A percentile compares a stretch with the other conserved stretches of the same genome.
Conservation (phyloP, 768 basidiomycete species). For the Strobilomyces dryophilus region DNA sequence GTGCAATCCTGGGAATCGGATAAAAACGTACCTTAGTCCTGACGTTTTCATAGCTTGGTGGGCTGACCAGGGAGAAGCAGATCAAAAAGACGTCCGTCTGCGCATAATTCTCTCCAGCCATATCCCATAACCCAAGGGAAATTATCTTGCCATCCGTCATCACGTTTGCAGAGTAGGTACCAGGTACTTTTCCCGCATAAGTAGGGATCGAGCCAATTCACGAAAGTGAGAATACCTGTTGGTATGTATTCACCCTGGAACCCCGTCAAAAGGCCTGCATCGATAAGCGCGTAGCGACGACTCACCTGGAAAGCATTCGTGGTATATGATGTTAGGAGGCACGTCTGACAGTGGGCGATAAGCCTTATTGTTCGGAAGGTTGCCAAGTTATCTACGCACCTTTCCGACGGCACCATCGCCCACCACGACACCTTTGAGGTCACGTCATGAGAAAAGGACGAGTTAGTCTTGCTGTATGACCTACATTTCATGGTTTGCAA, state of each 20-base stretch:
- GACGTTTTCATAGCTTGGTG: constrained; percentile 98
- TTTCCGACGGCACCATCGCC: constrained; percentile 99
- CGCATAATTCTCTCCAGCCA: constrained; percentile 99
- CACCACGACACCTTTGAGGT: constrained; percentile 83
- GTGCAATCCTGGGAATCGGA: neutral
- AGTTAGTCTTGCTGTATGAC: constrained; percentile 24
- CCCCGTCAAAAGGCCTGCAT: constrained; percentile 14
- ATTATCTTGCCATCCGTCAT: constrained; percentile 99
- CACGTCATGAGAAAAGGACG: constrained; percentile 29
- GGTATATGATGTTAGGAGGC: constrained; percentile 98
- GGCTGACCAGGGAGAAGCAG: constrained; percentile 97
- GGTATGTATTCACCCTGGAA: constrained; percentile 92
- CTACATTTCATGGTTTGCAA: constrained; percentile 94
- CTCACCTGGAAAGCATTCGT: constrained; percentile 95
- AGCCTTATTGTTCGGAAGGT: constrained; percentile 4
- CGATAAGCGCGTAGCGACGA: constrained; percentile 19
- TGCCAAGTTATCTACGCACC: constrained; percentile 43
- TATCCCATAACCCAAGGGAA: constrained; percentile 98
- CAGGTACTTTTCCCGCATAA: constrained; percentile 64
- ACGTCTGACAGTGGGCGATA: constrained; percentile 59
- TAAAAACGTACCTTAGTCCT: constrained; percentile 79
- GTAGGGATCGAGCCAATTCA: constrained; percentile 1
- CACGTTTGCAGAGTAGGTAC: constrained; percentile 98
- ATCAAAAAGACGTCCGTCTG: constrained; percentile 99
- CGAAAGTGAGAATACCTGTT: constrained; percentile 54